A percentile compares a stretch with the other conserved stretches of the same genome.
Conservation (phyloP, 2,329 filamentous ascomycete species). For the Metarhizium sp. region DNA sequence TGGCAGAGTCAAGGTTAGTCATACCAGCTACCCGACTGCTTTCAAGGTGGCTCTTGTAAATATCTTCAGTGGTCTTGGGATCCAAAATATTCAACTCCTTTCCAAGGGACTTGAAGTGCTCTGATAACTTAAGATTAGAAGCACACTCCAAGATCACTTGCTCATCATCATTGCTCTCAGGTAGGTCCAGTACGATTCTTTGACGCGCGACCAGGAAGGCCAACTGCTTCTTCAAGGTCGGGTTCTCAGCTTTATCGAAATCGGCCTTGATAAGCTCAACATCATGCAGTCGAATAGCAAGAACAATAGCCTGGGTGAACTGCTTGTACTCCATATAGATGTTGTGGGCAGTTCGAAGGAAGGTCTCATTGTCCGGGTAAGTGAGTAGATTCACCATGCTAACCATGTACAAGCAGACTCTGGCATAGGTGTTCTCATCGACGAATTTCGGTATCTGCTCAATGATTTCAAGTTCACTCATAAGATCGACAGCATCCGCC, state of each 20-base stretch:
- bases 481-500: constrained; percentile 91
- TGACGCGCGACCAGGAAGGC: constrained; percentile 89
- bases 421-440: constrained; percentile 85
- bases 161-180: constrained; percentile 58
- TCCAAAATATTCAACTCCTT: constrained; percentile 97
- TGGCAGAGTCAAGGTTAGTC: constrained; percentile 89
- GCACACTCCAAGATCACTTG: constrained; percentile 72
- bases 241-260: constrained; percentile 72
- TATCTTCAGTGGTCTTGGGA: constrained; percentile 94
- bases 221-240: constrained; percentile 82
- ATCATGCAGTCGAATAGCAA: constrained; percentile 91
- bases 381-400: constrained; percentile 98
- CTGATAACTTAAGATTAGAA: constrained; percentile 77
- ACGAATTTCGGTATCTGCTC: constrained; percentile 82
- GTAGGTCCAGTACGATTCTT: constrained; percentile 70
- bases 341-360: constrained; percentile 83
- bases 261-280: constrained; percentile 71
- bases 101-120: constrained; percentile 86
- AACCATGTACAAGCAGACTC: constrained; percentile 96
- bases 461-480: constrained; percentile 97
- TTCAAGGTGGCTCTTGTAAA: constrained; percentile 98
- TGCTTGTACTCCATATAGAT: constrained; percentile 94
- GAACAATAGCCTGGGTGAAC: constrained; percentile 82
- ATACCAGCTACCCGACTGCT: constrained; percentile 86
- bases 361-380: constrained; percentile 93